These are phyloP conservation scores for Fraxinus sp. DNA, from an alignment of 305 asterid species.

Conservation along the genomic window DNA sequence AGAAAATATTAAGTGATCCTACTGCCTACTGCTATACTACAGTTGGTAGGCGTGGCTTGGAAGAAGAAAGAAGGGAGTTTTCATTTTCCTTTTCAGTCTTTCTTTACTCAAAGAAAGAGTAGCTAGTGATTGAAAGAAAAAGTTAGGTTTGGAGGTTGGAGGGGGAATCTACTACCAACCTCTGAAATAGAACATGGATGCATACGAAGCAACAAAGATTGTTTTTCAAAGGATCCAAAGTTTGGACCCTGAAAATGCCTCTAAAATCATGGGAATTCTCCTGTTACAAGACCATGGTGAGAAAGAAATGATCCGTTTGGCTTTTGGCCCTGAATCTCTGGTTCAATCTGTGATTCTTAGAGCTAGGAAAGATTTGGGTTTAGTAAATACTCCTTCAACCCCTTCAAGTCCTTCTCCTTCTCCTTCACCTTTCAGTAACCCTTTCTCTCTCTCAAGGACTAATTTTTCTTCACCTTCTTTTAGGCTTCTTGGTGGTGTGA, in stretches of 20 bases:
- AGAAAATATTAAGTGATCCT: constrained; percentile 38
- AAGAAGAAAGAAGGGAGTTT: constrained; percentile 26
- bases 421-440: constrained; percentile 29
- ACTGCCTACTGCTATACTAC: constrained; percentile 21
- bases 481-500: constrained; percentile 35
- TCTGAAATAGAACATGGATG: constrained; percentile 49
- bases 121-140: constrained; percentile 20
- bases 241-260: constrained; percentile 66
- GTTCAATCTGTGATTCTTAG: constrained; percentile 54
- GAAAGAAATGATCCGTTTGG: constrained; percentile 78
- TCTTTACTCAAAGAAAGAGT: constrained; percentile 32
- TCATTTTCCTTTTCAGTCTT: constrained; percentile 18
- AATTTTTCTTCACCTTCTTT: constrained; percentile 27
- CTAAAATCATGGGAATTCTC: constrained; percentile 69
- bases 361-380: constrained; percentile 49
- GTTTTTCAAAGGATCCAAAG: constrained; percentile 63
- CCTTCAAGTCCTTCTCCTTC: constrained; percentile 33
- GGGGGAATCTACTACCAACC: constrained; percentile 39
- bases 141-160: constrained; percentile 39
- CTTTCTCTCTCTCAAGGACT: constrained; percentile 45
- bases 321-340: constrained; percentile 65
- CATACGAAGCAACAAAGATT: constrained; percentile 74
- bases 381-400: constrained; percentile 45
- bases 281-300: constrained; percentile 79
- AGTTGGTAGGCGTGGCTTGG: constrained; percentile 25